phyloP scores from a whole-genome alignment of 2,329 filamentous ascomycete genomes.

The Fusarium austroafricanum region DNA sequence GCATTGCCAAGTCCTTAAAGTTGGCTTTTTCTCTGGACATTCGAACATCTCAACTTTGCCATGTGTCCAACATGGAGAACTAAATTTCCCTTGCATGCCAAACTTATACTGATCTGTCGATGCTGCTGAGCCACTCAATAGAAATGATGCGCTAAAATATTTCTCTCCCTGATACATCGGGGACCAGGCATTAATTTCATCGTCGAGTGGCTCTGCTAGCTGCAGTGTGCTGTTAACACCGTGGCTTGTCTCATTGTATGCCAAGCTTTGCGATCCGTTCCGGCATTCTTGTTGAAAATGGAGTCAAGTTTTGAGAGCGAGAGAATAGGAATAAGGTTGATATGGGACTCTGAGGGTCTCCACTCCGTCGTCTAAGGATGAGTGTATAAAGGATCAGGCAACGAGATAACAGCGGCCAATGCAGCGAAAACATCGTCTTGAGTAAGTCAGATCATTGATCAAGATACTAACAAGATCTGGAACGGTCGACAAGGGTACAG shows the following conservation, averaged over 20 bases:
- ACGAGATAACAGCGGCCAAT: background rate
- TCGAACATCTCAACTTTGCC: background rate
- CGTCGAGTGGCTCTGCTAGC: background rate
- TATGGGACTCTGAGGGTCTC: background rate
- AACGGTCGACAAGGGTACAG: background rate
- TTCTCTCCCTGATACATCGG: background rate
- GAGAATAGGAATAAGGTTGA: background rate
- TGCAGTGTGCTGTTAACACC: background rate
- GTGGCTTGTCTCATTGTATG: constrained; percentile 3
- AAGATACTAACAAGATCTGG: background rate
- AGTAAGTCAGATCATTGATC: background rate
- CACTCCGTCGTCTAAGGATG: too few relatives aligned
- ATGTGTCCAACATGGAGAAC: background rate
- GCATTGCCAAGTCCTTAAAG: background rate
- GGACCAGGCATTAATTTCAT: background rate
- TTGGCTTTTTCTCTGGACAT: background rate
- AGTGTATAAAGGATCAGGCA: background rate
- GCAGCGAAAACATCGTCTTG: background rate
- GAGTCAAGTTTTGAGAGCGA: background rate
- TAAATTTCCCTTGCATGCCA: background rate
- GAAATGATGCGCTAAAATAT: too few relatives aligned
- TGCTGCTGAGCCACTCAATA: background rate
- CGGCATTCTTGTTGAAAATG: background rate
- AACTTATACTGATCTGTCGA: background rate
- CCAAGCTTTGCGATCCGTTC: constrained; percentile 3